phyloP scores from a whole-genome alignment of 2,329 filamentous ascomycete species.

The Paecilomyces sp. region DNA sequence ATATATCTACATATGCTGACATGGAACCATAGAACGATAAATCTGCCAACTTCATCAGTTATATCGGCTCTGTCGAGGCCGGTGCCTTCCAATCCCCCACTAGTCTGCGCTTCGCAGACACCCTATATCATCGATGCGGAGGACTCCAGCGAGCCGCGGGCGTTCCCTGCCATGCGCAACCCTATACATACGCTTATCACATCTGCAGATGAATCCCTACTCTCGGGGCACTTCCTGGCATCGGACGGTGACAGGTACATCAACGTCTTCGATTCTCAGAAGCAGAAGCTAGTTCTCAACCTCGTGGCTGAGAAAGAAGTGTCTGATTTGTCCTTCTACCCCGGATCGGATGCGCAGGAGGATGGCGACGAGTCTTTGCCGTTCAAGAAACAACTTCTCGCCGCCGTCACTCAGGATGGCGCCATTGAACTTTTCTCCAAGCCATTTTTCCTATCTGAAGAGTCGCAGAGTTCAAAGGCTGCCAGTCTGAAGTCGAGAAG shows the following conservation, averaged over 20 bases:
- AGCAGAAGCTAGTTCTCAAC: conserved; percentile 38
- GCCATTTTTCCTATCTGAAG: conserved; percentile 34
- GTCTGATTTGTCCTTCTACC: conserved; percentile 28
- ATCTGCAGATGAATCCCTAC: conserved; percentile 22
- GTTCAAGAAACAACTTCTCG: conserved; percentile 35
- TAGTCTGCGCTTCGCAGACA: conserved; percentile 45
- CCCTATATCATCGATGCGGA: conserved; percentile 40
- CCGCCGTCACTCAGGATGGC: conserved; percentile 41
- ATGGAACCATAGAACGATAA: conserved; percentile 29
- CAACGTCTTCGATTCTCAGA: conserved; percentile 41
- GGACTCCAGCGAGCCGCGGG: conserved; percentile 28
- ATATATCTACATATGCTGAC: conserved; percentile 2
- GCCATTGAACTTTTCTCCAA: conserved; percentile 44
- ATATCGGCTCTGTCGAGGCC: conserved; percentile 35
- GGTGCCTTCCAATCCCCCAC: conserved; percentile 31
- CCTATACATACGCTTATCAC: conserved; percentile 40
- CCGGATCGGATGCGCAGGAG: conserved; percentile 12
- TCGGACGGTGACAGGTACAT: conserved; percentile 45
- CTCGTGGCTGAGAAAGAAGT: conserved; percentile 45
- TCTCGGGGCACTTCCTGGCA: conserved; percentile 37
- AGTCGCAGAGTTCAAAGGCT: conserved; percentile 18
- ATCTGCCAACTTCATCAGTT: conserved; percentile 32
- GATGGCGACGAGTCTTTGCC: conserved; percentile 7
- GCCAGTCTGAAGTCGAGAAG: conserved; percentile 38
- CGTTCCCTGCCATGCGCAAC: conserved; percentile 44